Evolutionary conservation across 2,329 filamentous ascomycete species (phyloP).

Genomic region (Penicillium sumatraense): DNA sequence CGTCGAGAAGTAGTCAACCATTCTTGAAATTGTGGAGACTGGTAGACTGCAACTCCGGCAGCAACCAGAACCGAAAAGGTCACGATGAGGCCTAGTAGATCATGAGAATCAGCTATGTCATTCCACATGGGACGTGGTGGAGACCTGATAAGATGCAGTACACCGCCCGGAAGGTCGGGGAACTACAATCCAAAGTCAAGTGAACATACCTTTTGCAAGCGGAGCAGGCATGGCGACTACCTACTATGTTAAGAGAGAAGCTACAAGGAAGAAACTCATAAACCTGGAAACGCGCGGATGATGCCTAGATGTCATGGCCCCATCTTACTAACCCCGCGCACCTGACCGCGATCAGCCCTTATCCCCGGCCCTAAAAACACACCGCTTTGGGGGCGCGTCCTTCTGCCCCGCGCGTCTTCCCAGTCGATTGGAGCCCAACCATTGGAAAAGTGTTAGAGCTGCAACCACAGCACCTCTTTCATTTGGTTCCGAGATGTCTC

Average conservation of each 20-base stretch:
- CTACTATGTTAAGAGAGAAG: too few relatives aligned
- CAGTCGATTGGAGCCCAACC: neutral
- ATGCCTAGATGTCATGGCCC: slow-evolving; percentile 25
- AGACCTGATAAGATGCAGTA: slow-evolving; percentile 34
- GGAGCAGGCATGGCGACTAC: slow-evolving; percentile 48
- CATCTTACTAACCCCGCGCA: slow-evolving; percentile 28
- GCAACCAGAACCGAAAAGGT: slow-evolving; percentile 65
- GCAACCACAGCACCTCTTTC: slow-evolving; percentile 3
- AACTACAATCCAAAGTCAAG: slow-evolving; percentile 5
- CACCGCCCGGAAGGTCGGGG: slow-evolving; percentile 29
- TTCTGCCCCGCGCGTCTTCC: slow-evolving; percentile 28
- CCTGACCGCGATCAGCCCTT: slow-evolving; percentile 38
- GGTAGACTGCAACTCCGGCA: slow-evolving; percentile 66
- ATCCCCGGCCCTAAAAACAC: slow-evolving; percentile 38
- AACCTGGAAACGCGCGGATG: slow-evolving; percentile 20
- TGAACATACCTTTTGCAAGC: slow-evolving; percentile 51
- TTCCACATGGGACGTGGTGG: slow-evolving; percentile 5
- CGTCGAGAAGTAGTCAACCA: slow-evolving; percentile 66
- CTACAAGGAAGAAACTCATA: slow-evolving; percentile 11
- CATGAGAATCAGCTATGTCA: slow-evolving; percentile 22
- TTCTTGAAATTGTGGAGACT: slow-evolving; percentile 65
- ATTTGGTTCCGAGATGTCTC: slow-evolving; percentile 51
- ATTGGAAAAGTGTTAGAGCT: neutral
- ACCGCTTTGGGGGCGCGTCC: slow-evolving; percentile 36
- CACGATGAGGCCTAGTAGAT: slow-evolving; percentile 61